Conservation (phyloP, 2,329 filamentous ascomycete genomes). For the Aspergillus brasiliensis region DNA sequence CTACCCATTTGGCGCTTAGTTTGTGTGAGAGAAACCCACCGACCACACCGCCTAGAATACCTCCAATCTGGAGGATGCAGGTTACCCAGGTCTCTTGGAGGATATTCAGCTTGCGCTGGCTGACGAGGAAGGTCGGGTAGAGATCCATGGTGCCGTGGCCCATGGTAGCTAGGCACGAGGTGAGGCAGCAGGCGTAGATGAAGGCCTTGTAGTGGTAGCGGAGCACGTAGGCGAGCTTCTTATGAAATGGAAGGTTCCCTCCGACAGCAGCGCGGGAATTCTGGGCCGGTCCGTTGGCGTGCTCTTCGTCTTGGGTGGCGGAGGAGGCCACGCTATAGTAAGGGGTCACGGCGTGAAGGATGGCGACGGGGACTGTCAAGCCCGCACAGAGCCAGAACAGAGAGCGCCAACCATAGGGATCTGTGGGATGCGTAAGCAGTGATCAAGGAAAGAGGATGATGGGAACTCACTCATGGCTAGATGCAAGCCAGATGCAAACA, state of each 20-base stretch:
- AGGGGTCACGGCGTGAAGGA: background rate
- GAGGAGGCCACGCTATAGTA: background rate
- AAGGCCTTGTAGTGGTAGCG: constrained; percentile 1
- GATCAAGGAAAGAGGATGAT: background rate
- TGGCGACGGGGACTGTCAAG: background rate
- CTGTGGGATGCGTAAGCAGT: background rate
- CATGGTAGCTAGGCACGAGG: background rate
- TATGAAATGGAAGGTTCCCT: background rate
- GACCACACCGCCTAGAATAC: background rate
- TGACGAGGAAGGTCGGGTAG: background rate
- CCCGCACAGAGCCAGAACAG: background rate
- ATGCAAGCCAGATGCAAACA: background rate
- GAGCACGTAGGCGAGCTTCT: background rate
- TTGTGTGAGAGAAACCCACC: background rate
- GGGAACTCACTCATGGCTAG: background rate
- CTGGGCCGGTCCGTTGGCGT: background rate
- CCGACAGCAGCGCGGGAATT: background rate
- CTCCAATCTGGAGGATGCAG: background rate
- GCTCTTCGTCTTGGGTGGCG: background rate
- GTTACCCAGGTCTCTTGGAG: background rate
- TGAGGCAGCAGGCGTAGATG: constrained; percentile 1
- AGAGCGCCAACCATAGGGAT: background rate
- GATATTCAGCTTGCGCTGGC: background rate
- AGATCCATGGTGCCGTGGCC: constrained; percentile 2
- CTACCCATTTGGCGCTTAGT: background rate